Conservation (phyloP, 2,329 filamentous ascomycete species). For the Botrytis aclada region DNA sequence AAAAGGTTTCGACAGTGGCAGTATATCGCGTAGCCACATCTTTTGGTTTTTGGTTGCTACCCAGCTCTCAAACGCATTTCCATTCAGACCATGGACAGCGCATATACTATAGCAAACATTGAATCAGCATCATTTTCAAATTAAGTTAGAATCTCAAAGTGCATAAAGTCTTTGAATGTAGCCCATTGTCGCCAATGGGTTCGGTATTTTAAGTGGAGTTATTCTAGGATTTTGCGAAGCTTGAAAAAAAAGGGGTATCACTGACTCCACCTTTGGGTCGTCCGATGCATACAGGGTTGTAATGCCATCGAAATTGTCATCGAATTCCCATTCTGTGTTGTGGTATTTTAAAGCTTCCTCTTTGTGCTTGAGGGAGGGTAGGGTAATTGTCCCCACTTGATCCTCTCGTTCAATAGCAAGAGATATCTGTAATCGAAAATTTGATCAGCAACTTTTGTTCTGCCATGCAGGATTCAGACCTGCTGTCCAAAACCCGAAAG, state of each 20-base stretch:
- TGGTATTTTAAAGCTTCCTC: background rate
- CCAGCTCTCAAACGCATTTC: slow-evolving; percentile 5
- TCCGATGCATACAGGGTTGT: background rate
- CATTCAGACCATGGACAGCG: background rate
- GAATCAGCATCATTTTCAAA: background rate
- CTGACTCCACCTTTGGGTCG: background rate
- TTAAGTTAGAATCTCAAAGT: background rate
- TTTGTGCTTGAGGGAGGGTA: background rate
- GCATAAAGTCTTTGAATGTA: background rate
- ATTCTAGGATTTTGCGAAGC: background rate
- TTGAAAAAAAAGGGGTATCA: background rate
- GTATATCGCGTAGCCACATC: background rate
- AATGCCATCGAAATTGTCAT: background rate
- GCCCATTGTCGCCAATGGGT: background rate
- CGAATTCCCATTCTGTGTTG: background rate
- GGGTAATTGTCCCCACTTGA: background rate
- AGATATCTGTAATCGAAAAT: background rate
- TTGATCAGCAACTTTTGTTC: background rate
- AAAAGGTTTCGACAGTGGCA: background rate
- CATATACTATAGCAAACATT: background rate
- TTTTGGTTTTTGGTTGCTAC: background rate
- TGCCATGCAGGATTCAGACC: background rate
- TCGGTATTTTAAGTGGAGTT: background rate
- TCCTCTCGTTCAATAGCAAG: background rate
- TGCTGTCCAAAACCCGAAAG: background rate